Conservation (phyloP, 192 early-diverging fungal species). For the Oehlia diaphana region DNA sequence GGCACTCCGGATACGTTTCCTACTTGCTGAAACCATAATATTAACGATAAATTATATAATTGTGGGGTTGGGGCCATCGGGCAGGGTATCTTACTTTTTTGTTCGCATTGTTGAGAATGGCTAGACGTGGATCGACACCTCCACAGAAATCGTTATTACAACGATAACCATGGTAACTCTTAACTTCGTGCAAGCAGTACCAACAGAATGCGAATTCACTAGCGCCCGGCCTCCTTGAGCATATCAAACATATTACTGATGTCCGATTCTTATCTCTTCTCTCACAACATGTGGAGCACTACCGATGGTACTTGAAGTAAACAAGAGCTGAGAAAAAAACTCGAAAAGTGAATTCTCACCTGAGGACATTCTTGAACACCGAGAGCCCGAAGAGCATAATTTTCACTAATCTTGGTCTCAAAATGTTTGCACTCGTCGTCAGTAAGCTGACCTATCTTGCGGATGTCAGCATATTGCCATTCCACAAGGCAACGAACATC, state of each 20-base stretch:
- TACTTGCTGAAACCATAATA: constrained; percentile 14
- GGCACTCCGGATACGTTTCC: constrained; percentile 3
- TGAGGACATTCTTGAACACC: constrained; percentile 14
- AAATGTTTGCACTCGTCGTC: constrained; percentile 1
- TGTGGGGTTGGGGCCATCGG: no score
- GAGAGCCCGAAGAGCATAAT: constrained; percentile 9
- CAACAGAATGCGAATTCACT: constrained; percentile 5
- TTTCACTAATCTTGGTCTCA: constrained; percentile 20
- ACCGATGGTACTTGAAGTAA: constrained; percentile 8
- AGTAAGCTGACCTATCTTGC: constrained; percentile 7
- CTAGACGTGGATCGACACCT: constrained; percentile 14
- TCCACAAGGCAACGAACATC: constrained; percentile 6
- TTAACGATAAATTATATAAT: background rate
- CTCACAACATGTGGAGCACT: constrained; percentile 16
- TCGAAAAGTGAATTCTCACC: constrained; percentile 15
- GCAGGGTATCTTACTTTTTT: constrained; percentile 3
- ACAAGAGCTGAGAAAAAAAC: constrained; percentile 13
- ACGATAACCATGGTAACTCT: background rate
- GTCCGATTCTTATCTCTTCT: constrained; percentile 1
- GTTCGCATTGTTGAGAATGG: constrained; percentile 14
- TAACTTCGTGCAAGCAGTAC: constrained; percentile 11
- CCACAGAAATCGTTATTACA: constrained; percentile 10
- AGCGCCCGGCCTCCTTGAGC: constrained; percentile 10
- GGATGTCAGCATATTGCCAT: constrained; percentile 20
- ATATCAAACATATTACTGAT: background rate